Evolutionary conservation across 2,329 filamentous ascomycete species (phyloP).

Genomic region (Ophiosphaerella narmari): DNA sequence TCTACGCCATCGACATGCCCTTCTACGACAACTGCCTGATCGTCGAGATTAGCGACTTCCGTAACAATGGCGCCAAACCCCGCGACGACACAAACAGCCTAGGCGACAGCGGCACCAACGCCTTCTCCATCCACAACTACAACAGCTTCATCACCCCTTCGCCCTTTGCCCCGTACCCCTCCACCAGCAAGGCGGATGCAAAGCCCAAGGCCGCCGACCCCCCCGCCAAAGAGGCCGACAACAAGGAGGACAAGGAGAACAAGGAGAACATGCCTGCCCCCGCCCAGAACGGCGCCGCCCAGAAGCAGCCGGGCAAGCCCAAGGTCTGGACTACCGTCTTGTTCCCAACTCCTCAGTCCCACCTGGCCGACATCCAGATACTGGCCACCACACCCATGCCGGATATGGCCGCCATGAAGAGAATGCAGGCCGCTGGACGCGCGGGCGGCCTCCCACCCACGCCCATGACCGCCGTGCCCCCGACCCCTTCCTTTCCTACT

Average conservation of each 20-base stretch:
- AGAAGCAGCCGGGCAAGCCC: slow-evolving; percentile 54
- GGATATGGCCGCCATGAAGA: slow-evolving; percentile 55
- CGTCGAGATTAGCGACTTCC: slow-evolving; percentile 90
- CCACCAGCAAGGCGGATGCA: slow-evolving; percentile 26
- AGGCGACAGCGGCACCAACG: slow-evolving; percentile 63
- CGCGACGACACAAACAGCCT: slow-evolving; percentile 55
- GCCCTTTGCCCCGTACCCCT: slow-evolving; percentile 74
- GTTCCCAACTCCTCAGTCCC: slow-evolving; percentile 77
- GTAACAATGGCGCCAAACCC: slow-evolving; percentile 64
- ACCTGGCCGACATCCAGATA: slow-evolving; percentile 75
- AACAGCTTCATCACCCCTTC: slow-evolving; percentile 91
- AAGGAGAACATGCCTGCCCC: slow-evolving; percentile 65
- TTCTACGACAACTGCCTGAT: slow-evolving; percentile 95
- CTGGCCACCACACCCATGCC: slow-evolving; percentile 70
- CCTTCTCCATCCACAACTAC: slow-evolving; percentile 90
- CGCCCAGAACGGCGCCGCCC: slow-evolving; percentile 47
- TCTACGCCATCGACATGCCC: slow-evolving; percentile 70
- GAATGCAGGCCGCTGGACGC: slow-evolving; percentile 53
- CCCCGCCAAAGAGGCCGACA: slow-evolving; percentile 46
- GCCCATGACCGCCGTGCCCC: slow-evolving; percentile 59
- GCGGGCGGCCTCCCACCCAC: slow-evolving; percentile 68
- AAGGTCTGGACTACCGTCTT: slow-evolving; percentile 79
- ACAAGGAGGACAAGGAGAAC: slow-evolving; percentile 60
- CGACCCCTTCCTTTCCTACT: slow-evolving; percentile 61
- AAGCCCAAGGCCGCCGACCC: slow-evolving; percentile 30